phyloP scores from a whole-genome alignment of 306 rosid genomes.

The Urtica urens region DNA sequence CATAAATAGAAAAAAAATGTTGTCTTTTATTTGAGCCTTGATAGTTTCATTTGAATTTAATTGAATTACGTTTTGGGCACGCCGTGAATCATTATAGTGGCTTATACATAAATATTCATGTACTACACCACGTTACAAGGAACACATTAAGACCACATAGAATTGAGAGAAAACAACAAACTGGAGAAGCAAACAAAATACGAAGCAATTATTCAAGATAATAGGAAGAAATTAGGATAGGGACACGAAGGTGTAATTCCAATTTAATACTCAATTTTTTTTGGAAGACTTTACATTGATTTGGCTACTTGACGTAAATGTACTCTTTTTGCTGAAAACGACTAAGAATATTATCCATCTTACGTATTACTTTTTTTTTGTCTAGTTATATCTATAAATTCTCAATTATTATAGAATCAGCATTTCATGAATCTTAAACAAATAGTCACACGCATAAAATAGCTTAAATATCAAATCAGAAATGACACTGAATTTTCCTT shows the following conservation, averaged over 20 bases:
- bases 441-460: constrained; percentile 5
- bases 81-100: neutral
- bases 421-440: neutral
- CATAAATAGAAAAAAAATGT: neutral
- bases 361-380: neutral
- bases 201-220: neutral
- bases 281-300: neutral
- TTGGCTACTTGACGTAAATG: constrained; percentile 14
- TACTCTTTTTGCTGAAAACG: constrained; percentile 22
- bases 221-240: neutral
- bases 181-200: neutral
- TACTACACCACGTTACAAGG: neutral
- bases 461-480: too few species aligned
- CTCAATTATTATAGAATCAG: neutral
- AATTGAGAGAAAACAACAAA: neutral
- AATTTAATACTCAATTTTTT: neutral
- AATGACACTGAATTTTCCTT: too few species aligned
- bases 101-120: neutral
- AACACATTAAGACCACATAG: neutral
- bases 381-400: neutral
- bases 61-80: neutral
- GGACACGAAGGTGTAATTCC: neutral
- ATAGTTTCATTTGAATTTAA: neutral
- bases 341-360: neutral
- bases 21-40: neutral